Conservation (phyloP, 140 eudicot genomes). For the Erigeron philadelphicus region DNA sequence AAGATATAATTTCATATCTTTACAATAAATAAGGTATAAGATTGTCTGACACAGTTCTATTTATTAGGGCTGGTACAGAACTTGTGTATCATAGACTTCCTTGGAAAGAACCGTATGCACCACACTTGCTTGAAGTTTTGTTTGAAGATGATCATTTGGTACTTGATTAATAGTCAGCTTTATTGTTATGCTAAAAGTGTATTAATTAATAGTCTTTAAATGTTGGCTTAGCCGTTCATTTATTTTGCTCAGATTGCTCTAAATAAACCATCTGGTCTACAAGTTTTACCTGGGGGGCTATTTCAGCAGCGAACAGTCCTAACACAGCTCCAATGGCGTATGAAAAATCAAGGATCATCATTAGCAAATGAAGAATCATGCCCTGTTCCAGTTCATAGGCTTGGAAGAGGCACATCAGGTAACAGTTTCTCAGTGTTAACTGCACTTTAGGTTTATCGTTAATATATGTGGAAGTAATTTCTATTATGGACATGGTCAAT, state of each 20-base stretch:
- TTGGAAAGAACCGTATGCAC: constrained; percentile 90
- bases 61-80: constrained; percentile 48
- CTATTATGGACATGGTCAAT: not conserved
- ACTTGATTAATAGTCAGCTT: constrained; percentile 16
- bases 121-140: constrained; percentile 60
- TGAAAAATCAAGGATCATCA: constrained; percentile 40
- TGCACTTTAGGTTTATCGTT: constrained; percentile 2
- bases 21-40: not conserved
- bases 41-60: constrained; percentile 11
- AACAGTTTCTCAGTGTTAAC: constrained; percentile 9
- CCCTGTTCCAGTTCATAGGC: constrained; percentile 94
- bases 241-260: constrained; percentile 62
- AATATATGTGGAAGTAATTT: not conserved
- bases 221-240: not conserved
- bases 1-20: not conserved
- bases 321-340: constrained; percentile 75
- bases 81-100: constrained; percentile 77
- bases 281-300: constrained; percentile 89
- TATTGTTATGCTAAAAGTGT: not conserved
- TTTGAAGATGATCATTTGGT: constrained; percentile 92
- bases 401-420: constrained; percentile 98
- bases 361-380: constrained; percentile 37
- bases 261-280: constrained; percentile 89
- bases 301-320: constrained; percentile 88
- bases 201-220: not conserved